phyloP scores from a whole-genome alignment of 306 rosid genomes.

The Citrullus amarus region DNA sequence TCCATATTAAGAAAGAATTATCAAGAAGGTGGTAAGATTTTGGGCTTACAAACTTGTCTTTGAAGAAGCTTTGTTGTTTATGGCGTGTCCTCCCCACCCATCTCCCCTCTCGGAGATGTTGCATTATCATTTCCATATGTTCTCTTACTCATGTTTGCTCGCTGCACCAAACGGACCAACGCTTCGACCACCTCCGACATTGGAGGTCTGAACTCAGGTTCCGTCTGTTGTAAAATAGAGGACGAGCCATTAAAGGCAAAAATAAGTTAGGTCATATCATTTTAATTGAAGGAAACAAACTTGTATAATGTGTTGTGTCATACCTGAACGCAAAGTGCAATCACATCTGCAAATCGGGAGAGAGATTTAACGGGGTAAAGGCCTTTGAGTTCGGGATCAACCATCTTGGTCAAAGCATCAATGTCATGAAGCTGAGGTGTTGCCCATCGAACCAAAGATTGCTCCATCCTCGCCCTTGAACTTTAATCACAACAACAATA shows the following conservation, averaged over 20 bases:
- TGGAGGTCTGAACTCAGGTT: slow-evolving; percentile 97
- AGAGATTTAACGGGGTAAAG: slow-evolving; percentile 89
- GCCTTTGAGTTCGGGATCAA: slow-evolving; percentile 84
- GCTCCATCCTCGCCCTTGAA: slow-evolving; percentile 76
- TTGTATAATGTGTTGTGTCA: not conserved
- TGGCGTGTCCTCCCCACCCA: slow-evolving; percentile 18
- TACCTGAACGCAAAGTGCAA: slow-evolving; percentile 99
- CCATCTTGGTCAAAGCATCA: slow-evolving; percentile 91
- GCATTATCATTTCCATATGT: slow-evolving; percentile 43
- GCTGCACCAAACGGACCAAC: slow-evolving; percentile 77
- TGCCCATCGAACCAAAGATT: slow-evolving; percentile 96
- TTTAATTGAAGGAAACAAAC: no score
- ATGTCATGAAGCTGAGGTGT: slow-evolving; percentile 98
- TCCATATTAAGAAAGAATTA: not conserved
- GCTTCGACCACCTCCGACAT: slow-evolving; percentile 98
- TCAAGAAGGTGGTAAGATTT: not conserved
- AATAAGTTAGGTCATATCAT: not conserved
- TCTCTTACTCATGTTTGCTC: slow-evolving; percentile 95
- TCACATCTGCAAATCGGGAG: slow-evolving; percentile 92
- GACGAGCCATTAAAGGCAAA: not conserved
- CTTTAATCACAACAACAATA: slow-evolving; percentile 23
- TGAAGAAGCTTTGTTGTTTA: not conserved
- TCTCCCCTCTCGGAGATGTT: slow-evolving; percentile 32
- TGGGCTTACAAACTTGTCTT: not conserved
- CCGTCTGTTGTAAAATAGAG: slow-evolving; percentile 40